Conservation (phyloP, 2,329 filamentous ascomycete species). For the Fusarium sp. region DNA sequence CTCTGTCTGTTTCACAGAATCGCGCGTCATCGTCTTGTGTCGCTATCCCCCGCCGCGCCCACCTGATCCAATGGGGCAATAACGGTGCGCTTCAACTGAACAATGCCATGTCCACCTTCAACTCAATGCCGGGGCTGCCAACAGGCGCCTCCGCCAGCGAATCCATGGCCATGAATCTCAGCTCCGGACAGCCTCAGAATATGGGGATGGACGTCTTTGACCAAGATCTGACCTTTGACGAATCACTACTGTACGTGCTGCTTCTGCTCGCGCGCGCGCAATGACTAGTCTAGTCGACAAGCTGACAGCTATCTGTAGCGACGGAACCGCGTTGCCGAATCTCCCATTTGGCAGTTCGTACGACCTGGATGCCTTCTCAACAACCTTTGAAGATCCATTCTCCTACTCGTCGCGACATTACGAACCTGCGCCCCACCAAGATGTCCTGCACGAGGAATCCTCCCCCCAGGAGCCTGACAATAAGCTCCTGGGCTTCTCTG, state of each 20-base stretch:
- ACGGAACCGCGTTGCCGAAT: conserved; percentile 47
- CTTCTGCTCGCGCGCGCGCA: conserved; percentile 10
- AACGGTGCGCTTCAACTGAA: conserved; percentile 45
- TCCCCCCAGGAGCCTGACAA: conserved; percentile 68
- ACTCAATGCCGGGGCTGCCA: conserved; percentile 61
- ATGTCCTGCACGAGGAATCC: conserved; percentile 56
- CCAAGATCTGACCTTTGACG: conserved; percentile 62
- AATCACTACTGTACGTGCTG: conserved; percentile 60
- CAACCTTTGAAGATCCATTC: conserved; percentile 72
- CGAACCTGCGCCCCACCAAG: conserved; percentile 54
- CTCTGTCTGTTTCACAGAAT: conserved; percentile 24
- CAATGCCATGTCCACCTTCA: conserved; percentile 66
- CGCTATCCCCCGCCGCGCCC: conserved; percentile 33
- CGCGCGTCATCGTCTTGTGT: conserved; percentile 30
- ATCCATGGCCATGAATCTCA: conserved; percentile 56
- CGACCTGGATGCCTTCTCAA: conserved; percentile 67
- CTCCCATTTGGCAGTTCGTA: conserved; percentile 66
- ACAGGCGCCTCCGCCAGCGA: conserved; percentile 56
- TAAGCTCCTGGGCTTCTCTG: conserved; percentile 77
- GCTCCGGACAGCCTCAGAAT: conserved; percentile 45
- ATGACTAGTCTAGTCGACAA: conserved; percentile 6
- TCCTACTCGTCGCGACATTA: conserved; percentile 62
- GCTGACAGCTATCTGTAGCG: conserved; percentile 42
- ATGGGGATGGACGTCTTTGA: conserved; percentile 62
- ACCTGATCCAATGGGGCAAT: conserved; percentile 42